Conservation (phyloP, 306 rosid genomes). For the Styphnolobium japonicum region DNA sequence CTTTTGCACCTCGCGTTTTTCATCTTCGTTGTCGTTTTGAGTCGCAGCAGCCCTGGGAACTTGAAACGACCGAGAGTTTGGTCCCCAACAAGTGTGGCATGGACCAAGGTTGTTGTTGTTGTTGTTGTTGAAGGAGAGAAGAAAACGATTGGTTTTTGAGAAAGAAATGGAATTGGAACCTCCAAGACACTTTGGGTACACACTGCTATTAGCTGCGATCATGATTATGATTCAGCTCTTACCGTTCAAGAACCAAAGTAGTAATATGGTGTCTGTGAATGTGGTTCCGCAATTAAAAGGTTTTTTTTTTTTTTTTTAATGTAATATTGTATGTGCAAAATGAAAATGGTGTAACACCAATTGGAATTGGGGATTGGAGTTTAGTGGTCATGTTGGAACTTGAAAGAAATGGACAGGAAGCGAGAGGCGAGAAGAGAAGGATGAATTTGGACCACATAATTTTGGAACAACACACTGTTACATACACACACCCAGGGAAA, state of each 20-base stretch:
- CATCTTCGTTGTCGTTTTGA: constrained; percentile 10
- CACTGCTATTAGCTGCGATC: constrained; percentile 23
- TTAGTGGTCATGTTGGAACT: too few species aligned
- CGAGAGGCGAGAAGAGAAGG: too few species aligned
- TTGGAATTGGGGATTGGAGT: too few species aligned
- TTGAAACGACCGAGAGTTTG: neutral
- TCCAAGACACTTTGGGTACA: constrained; percentile 5
- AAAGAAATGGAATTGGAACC: constrained; percentile 24
- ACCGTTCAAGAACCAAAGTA: neutral
- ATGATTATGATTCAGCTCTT: constrained; percentile 26
- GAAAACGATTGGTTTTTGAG: neutral
- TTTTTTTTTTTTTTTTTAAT: too few species aligned
- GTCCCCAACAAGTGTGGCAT: neutral
- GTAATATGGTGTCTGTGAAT: neutral
- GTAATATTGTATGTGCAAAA: too few species aligned
- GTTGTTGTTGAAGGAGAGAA: neutral
- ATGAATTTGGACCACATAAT: too few species aligned
- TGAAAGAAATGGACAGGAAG: too few species aligned
- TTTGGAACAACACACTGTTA: too few species aligned
- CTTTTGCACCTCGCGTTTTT: neutral
- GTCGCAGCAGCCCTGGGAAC: constrained; percentile 27
- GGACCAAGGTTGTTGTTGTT: neutral
- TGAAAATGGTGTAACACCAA: too few species aligned
- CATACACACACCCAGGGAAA: too few species aligned
- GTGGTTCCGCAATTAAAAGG: neutral